Base-by-base conservation (phyloP, 352 stramenopile species). In the Thalassiosira livingstoniorum region DNA sequence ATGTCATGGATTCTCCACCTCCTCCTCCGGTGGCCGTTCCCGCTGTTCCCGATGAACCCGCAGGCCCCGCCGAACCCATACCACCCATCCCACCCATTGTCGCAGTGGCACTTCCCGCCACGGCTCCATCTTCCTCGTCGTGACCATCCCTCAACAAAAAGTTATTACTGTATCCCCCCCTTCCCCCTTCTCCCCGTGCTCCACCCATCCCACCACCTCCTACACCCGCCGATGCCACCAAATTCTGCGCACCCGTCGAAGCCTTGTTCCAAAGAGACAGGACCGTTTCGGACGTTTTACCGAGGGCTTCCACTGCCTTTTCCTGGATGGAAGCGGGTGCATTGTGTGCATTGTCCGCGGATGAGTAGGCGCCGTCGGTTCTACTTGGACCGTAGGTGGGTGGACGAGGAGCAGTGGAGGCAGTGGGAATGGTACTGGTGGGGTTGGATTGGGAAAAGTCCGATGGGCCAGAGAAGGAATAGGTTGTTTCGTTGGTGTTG, bases 61-160 rank as follows among this genome's bases (percentile, higher is more conserved):
- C 25, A 51, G n/a, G 35, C 27, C 3, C 55, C 7, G 7, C 55
- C 21, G n/a, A n/a, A n/a, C n/a, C n/a, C n/a, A n/a, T n/a, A n/a
- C 55, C 55, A 54, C n/a, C 13, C 25, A 42, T 57, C 4, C 13
- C 39, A 60, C 13, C 2, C 37, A 60, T 43, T 15, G 11, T 25
- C 34, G 21, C 37, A 25, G 34, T 10, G 2, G 11, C 21, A 2
- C 11, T 53, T 27, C 29, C 66, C n/a, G 35, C 39, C 3, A 32
- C 23, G 42, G 21, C 57, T 21, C 11, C 37, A 7, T 54, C 64
- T n/a, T 62, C 43, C 43, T 76, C 57, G 11, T 64, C 7, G 11
- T 45, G 27, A 57, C 73, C 75, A 29, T 77, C 75, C 21, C 75
- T 66, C 58, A 82, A 55, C 35, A 82, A 60, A 51, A 82, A 82